Percentiles rank a stretch among this genome's conserved stretches.
phyloP scores from a whole-genome alignment of 345 rosid species.

The Eucalyptus microcorys region DNA sequence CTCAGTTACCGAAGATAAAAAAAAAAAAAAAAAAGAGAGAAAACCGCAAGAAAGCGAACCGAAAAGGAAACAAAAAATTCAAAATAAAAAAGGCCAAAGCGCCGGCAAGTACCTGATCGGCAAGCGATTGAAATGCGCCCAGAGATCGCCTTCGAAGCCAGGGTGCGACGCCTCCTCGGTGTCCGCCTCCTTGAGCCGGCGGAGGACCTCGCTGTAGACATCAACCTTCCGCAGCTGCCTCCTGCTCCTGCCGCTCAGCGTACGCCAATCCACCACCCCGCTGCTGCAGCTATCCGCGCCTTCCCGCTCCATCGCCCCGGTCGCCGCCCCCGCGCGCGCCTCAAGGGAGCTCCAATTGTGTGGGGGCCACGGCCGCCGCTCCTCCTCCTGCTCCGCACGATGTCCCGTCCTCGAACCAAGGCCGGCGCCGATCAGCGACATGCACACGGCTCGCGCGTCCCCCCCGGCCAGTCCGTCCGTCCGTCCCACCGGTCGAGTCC shows the following conservation, averaged over 20 bases:
- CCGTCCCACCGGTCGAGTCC: not conserved
- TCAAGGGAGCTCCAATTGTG: not conserved
- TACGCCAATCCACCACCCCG: conserved; percentile 22
- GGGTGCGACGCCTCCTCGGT: conserved; percentile 18
- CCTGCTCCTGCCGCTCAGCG: conserved; percentile 7
- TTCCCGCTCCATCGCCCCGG: conserved; percentile 7
- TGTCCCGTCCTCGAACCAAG: not conserved
- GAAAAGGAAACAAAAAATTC: not conserved
- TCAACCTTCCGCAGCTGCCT: conserved; percentile 33
- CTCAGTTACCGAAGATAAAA: not conserved
- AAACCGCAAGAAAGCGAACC: not conserved
- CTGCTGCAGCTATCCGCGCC: conserved; percentile 49
- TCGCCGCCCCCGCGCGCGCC: not conserved
- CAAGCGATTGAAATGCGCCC: conserved; percentile 48
- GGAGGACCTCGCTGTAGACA: conserved; percentile 29
- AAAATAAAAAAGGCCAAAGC: not conserved
- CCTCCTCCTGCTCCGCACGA: not conserved
- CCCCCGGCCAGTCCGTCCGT: not conserved
- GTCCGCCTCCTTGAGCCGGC: conserved; percentile 27
- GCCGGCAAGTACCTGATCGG: conserved; percentile 22
- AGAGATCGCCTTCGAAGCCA: conserved; percentile 48
- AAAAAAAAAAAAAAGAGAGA: too few species aligned
- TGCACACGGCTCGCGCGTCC: not conserved
- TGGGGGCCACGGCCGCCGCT: not conserved
- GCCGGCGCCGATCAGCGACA: not conserved